Evolutionary conservation across 371 early-diverging fungal genomes (phyloP), one percentile per base, ranked within the genome.

Genomic region (Mucor mucedo): DNA sequence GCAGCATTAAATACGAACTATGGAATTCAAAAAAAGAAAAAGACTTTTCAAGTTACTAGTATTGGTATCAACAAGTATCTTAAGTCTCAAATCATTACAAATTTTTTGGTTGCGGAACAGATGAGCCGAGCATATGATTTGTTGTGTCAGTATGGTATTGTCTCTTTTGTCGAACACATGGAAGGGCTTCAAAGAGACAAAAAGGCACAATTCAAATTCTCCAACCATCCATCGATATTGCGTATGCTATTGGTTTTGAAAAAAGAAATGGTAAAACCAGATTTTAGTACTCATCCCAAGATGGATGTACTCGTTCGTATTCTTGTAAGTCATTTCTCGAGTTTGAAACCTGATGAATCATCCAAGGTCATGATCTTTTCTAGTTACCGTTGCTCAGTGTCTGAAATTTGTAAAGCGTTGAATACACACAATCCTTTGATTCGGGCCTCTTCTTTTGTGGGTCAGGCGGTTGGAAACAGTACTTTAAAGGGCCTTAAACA

Each of bases 301-400:
- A 66, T 95, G 32, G 89, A 87, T 41, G 63, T 76, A 10, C 70
- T 96, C 14, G 72, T 89, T 3, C 64, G 80, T 5, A 68, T 89
- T 2, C 77, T 96, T 0, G 60, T 87, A 4, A 68, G 79, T 13
- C 95, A 96, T 72, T 88, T 96, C 61, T 21, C 32, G 30, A 55
- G 66, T 32, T 28, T 32, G 4, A 42, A 47, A 14, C 44, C 54
- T 3, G 63, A 49, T 0, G 62, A 60, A 3, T 39, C 84, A 4
- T 93, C 95, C 0, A 78, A 92, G 13, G 87, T 93, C 39, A 98
- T 98, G 78, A 77, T 98, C 4, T 98, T 98, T 78, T 90, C 94
- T 3, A 86, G 90, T 64, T 94, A 76, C 66, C 88, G 98, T 14
- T 92, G 89, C 38, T 90, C 93, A 1, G 97, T 98, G 2, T 87